Percentiles rank a stretch among this genome's conserved stretches.
These are phyloP conservation scores for Euphorbia corollata DNA, from an alignment of 441 rosid genomes.

Conservation along the genomic window DNA sequence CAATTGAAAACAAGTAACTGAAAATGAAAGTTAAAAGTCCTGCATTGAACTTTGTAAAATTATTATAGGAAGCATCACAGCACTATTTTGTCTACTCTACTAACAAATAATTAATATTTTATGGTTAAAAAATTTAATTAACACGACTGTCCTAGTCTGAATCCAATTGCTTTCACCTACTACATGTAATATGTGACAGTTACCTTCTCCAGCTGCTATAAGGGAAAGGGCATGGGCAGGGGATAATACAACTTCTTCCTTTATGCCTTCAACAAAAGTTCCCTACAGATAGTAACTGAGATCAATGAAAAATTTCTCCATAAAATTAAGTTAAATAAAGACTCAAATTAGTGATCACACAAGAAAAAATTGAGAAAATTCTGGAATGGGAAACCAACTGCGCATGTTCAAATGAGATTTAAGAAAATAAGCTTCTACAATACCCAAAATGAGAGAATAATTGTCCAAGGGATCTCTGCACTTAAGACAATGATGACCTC, in stretches of 20 bases:
- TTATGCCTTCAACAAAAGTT: constrained; percentile 93
- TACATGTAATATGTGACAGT: constrained; percentile 21
- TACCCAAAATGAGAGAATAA: background rate
- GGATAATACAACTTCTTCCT: constrained; percentile 98
- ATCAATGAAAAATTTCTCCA: constrained; percentile 14
- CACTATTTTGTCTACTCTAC: background rate
- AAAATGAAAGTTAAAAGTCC: background rate
- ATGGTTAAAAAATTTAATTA: background rate
- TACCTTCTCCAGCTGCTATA: constrained; percentile 99
- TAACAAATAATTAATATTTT: background rate
- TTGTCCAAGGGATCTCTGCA: too few species aligned
- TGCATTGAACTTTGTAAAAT: background rate
- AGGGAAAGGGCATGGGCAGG: constrained; percentile 99
- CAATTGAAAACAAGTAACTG: background rate
- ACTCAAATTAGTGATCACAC: background rate
- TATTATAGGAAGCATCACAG: background rate
- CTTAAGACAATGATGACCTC: too few species aligned
- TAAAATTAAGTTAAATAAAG: background rate
- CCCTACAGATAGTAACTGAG: constrained; percentile 51
- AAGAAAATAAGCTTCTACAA: background rate
- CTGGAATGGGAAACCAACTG: background rate
- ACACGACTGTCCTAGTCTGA: constrained; percentile 8
- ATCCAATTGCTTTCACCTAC: constrained; percentile 8
- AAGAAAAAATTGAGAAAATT: background rate
- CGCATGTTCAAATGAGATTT: background rate